These are phyloP conservation scores for Sparassis latifolia DNA, from an alignment of 1,284 basidiomycete genomes.

Conservation along the genomic window DNA sequence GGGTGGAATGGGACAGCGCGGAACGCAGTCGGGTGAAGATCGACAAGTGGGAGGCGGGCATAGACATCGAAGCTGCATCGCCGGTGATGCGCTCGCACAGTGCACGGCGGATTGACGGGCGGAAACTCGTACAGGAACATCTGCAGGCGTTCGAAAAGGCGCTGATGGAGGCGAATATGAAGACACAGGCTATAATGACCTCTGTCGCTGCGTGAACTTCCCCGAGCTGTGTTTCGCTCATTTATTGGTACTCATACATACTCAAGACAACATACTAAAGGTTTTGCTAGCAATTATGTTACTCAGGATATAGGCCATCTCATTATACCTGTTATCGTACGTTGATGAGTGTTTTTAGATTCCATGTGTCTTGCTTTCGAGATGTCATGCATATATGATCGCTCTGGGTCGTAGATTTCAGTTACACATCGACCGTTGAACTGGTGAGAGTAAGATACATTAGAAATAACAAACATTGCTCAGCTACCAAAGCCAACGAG, in stretches of 20 bases:
- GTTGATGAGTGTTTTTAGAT: not conserved
- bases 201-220: conserved; percentile 25
- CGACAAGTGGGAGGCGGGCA: conserved; percentile 69
- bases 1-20: conserved; percentile 73
- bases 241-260: conserved; percentile 7
- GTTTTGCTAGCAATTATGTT: not conserved
- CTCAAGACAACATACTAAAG: not conserved
- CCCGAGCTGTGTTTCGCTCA: conserved; percentile 3
- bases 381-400: not conserved
- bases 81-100: conserved; percentile 15
- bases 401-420: not conserved
- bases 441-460: not conserved
- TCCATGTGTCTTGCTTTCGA: not conserved
- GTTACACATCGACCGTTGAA: not conserved
- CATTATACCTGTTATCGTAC: not conserved
- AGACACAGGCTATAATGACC: conserved; percentile 74
- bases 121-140: conserved; percentile 67
- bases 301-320: conserved; percentile 4
- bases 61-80: conserved; percentile 27
- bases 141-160: conserved; percentile 65
- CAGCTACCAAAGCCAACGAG: not conserved
- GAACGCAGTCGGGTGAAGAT: conserved; percentile 69
- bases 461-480: not conserved
- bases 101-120: conserved; percentile 48
- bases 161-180: conserved; percentile 59